A percentile compares a stretch with the other conserved stretches of the same genome.
These are phyloP conservation scores for Gyromitra esculenta DNA, from an alignment of 2,329 filamentous ascomycete species.

Conservation along the genomic window DNA sequence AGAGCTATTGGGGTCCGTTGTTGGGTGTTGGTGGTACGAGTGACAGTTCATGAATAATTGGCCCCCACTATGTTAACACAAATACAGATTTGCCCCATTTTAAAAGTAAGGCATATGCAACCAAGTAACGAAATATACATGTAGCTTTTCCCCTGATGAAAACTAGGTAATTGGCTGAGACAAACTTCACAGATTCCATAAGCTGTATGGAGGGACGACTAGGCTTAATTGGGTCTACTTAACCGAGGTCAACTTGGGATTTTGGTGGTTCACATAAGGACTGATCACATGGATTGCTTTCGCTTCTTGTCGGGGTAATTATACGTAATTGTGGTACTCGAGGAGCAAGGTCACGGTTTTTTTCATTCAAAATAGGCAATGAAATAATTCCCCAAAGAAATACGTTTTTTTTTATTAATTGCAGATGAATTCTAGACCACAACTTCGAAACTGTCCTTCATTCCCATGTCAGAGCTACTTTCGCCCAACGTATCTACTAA, in stretches of 20 bases:
- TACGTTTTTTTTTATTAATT: not conserved
- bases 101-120: not conserved
- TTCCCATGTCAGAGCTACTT: not conserved
- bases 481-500: not conserved
- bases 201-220: too few relatives aligned
- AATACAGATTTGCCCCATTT: too few relatives aligned
- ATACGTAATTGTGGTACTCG: too few relatives aligned
- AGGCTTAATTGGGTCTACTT: too few relatives aligned
- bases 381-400: not conserved
- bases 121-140: not conserved
- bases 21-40: not conserved
- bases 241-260: not conserved
- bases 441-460: not conserved
- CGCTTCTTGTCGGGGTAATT: too few relatives aligned
- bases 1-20: not conserved
- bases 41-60: not conserved
- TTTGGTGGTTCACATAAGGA: not conserved
- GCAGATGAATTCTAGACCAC: not conserved
- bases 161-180: not conserved
- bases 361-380: too few relatives aligned
- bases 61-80: not conserved
- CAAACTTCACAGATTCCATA: not conserved
- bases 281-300: not conserved
- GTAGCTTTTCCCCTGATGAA: not conserved
- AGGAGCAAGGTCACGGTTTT: not conserved